Evolutionary conservation across 768 basidiomycete genomes (phyloP), one percentile per base, ranked within the genome.

Genomic region (Serendipita vermifera): DNA sequence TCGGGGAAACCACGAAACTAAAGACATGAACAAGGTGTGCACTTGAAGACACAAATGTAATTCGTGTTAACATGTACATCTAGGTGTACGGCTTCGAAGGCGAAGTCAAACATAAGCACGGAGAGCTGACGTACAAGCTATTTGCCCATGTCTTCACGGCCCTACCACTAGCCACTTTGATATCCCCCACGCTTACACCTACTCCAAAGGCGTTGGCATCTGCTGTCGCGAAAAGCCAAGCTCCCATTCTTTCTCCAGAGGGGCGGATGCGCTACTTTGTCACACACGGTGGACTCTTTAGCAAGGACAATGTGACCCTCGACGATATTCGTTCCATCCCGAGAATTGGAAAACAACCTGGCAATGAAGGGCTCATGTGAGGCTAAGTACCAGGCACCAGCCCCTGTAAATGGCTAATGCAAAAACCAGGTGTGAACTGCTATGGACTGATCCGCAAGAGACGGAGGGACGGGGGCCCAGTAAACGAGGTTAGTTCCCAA

Each of bases 371-470:
- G 2, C 70, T 98, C 46, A 97, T 99, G 87, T 94, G 90, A 86
- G 68, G 69, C 84, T 78, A 24, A 26, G 60, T 35, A 13, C 7
- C 6, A 26, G 3, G 22, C 7, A 29, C 48, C 20, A n/a, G n/a
- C n/a, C n/a, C n/a, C n/a, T n/a, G n/a, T 33, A 22, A 14, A 11
- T 38, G 11, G 17, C 11, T 38, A n/a, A 11, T 38, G 11, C 11
- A 11, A n/a, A 11, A 38, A 55, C 62, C 35, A 39, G 38, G 41
- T 59, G 27, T 17, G 65, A 93, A 85, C 70, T 92, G 27, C 77
- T 98, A 14, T 97, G 94, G 93, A 94, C 92, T 3, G 94, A 98
- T 70, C 94, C 96, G 20, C 96, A 97, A 68, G 83, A 85, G 38
- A 64, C 72, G 36, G 81, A 81, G 9, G 96, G 96, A 24, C 82